Evolutionary conservation across 2,329 filamentous ascomycete species (phyloP), one percentile per base, ranked within the genome.

Genomic region (Xylariales sp.): DNA sequence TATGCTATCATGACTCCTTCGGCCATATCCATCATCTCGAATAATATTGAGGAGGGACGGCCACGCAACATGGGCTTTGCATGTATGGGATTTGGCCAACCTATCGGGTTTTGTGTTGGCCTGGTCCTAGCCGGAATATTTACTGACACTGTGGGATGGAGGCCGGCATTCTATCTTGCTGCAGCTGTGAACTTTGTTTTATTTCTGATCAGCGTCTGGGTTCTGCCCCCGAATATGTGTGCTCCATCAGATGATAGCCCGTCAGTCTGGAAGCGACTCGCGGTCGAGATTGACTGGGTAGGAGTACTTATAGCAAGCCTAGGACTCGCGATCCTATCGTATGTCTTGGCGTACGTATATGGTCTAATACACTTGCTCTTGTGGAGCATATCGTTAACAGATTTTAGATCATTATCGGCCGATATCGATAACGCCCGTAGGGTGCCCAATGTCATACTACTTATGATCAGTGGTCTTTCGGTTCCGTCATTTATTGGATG

Each of bases 401-500:
- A 12, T 10, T 18, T 15, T 17, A 35, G 25, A 6, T 19, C 35
- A 24, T 24, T 17, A 15, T 38, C 13, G n/a, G 18, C 27, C 17
- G 37, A 43, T 15, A 32, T 29, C 15, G 13, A 12, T 15, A n/a
- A 18, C 29, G 29, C 78, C 12, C 50, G 52, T 5, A 47, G 65
- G 1, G 53, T 67, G 0, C 43, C 52, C 3, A 74, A 63, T 24
- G 65, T 77, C 13, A 59, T 56, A 0, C 50, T 75, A 2, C 54
- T 81, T 1, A 51, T 57, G 1, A 33, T 70, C 1, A 65, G 69
- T 0, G 41, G 72, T 2, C 43, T 61, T 1, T 43, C 71, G 3
- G 53, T 80, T 1, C 66, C 65, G 0, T 52, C 55, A 0, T 83
- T 83, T 41, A 62, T 72, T 1, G 50, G 68, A 15, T 82, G 78